Evolutionary conservation across 805 yeast species (phyloP).

Genomic region (Kodamaea leandrae): DNA sequence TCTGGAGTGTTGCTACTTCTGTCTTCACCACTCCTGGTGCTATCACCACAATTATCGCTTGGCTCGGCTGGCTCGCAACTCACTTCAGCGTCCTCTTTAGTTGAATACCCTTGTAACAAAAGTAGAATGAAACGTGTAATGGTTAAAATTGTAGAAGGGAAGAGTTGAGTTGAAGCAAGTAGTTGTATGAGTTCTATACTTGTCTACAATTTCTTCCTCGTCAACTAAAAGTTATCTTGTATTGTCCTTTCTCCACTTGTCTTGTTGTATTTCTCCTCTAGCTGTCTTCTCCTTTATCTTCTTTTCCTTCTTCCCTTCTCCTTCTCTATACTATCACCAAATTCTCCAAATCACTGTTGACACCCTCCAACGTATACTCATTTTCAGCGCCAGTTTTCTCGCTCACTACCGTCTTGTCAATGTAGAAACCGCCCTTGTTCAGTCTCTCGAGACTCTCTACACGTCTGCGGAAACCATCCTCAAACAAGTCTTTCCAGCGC

Average conservation of each 20-base stretch:
- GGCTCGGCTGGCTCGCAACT: neutral
- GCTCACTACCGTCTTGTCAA: neutral
- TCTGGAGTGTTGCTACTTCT: constrained; percentile 8
- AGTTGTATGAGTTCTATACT: too few species aligned
- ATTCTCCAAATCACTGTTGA: neutral
- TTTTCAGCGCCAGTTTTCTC: neutral
- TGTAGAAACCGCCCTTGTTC: constrained; percentile 1
- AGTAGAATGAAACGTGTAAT: too few species aligned
- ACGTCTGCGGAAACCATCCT: constrained; percentile 19
- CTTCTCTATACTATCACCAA: neutral
- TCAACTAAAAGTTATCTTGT: too few species aligned
- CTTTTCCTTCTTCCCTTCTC: too few species aligned
- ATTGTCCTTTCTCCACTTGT: too few species aligned
- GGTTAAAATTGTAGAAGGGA: too few species aligned
- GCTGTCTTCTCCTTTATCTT: too few species aligned
- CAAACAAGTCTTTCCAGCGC: constrained; percentile 19
- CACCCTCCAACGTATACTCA: neutral
- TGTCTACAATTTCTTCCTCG: too few species aligned
- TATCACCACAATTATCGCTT: constrained; percentile 2
- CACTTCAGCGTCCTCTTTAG: neutral
- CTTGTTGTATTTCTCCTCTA: too few species aligned
- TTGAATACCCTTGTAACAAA: too few species aligned
- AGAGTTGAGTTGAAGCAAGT: too few species aligned
- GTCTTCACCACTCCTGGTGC: constrained; percentile 7
- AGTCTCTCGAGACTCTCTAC: constrained; percentile 1